Base-by-base conservation (phyloP, 306 rosid genomes). In the Spatholobus suberectus region DNA sequence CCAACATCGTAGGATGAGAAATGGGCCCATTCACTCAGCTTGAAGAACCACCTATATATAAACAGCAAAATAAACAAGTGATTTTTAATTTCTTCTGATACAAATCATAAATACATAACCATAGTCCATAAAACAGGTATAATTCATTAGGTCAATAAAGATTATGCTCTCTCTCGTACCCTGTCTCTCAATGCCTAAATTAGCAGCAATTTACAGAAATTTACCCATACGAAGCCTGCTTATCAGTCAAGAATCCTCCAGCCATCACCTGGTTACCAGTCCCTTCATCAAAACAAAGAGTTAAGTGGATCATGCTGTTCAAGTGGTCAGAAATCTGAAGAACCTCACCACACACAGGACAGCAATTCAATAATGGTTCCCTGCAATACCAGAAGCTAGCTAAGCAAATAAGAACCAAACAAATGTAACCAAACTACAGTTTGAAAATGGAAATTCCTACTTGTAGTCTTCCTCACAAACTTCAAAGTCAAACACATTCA, bases 201-300 rank as follows among this genome's bases (percentile, higher is more conserved):
- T 73, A 79, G 81, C 43, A 71, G 61, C 74, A 55, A 75, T 76
- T 17, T 55, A 61, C 69, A 72, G 52, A 78, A 59, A 83, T 73
- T 90, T 85, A 96, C 99, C 99, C 99, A 80, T 93, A 90, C 17
- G 96, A 88, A 73, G 99, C 99, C 84, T 96, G 86, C 77, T 91
- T 90, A 74, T 95, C 99, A 5, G 99, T 95, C 87, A 95, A 88
- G 90, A 95, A 95, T 34, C 98, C 99, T 84, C 99, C 99, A 26
- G 96, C 85, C 99, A 95, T 95, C 87, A 90, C 90, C 89, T 95
- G 97, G 55, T 95, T 93, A 87, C 99, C 99, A 75, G 97, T 95
- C 83, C 98, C 98, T 84, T 95, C 98, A 55, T 95, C 99, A 84
- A 95, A 95, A 88, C 99, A 95, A 7, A 95, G 90, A 46, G 96